Evolutionary conservation across 768 basidiomycete genomes (phyloP), one percentile per base, ranked within the genome.

Genomic region (Lactarius indigo): DNA sequence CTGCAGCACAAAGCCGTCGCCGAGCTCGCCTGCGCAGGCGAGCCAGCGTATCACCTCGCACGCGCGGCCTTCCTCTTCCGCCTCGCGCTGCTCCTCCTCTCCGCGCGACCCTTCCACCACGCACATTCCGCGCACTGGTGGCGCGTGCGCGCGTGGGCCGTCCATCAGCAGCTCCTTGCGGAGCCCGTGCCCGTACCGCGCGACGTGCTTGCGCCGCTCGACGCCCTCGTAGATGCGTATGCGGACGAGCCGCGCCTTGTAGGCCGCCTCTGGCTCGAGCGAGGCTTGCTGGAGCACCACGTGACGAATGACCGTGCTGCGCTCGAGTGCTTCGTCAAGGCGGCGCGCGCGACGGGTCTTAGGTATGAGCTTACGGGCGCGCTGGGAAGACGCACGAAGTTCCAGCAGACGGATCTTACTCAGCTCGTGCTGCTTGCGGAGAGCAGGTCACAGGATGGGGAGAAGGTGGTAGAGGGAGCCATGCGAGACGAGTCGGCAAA

Each of bases 381-480:
- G 12, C 81, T 96, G 61, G 97, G 97, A 47, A 94, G 90, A 77
- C 85, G 93, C 67, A 99, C 97, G 13, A 96, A 94, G 76, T 99
- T 91, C 76, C 97, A 99, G 76, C 81, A 90, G 68, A 84, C 79
- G 61, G 90, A 94, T 39, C 79, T 91, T 64, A 91, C 89, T 62
- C 97, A 99, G 77, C 87, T 99, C 59, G 91, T 98, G 50, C 81
- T 99, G 28, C 84, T 99, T 23, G 96, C 97, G n/a, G 86, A 95
- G 74, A 94, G 94, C 68, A 85, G 86, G 63, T n/a, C 26, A 9
- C 28, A 61, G 7, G 61, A 41, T n/a, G 20, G 5, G 3, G 42
- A 31, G 15, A 57, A 26, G 37, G 17, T 54, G 28, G 12, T 10
- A 15, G 61, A 71, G 18, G 66, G 61, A 50, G 39, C 67, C 60